Evolutionary conservation across 805 yeast genomes (phyloP).

Genomic region (Barnettozyma salicaria): DNA sequence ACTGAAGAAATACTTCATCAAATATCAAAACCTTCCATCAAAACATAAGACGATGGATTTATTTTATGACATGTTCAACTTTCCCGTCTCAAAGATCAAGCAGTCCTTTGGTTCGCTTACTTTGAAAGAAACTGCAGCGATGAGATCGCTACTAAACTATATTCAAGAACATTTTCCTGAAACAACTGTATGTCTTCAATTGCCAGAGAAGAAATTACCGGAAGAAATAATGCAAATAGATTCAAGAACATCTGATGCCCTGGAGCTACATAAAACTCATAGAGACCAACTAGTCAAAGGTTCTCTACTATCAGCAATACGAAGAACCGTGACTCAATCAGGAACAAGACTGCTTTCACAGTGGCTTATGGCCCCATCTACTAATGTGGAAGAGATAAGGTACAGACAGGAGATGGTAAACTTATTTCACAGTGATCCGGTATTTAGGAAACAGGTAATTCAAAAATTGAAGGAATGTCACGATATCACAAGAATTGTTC

Average conservation of each 20-base stretch:
- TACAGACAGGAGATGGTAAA: constrained; percentile 49
- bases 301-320: constrained; percentile 62
- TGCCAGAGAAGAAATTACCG: constrained; percentile 56
- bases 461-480: constrained; percentile 39
- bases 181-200: constrained; percentile 51
- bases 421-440: constrained; percentile 31
- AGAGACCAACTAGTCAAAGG: constrained; percentile 57
- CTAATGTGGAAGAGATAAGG: constrained; percentile 48
- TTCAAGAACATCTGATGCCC: constrained; percentile 66
- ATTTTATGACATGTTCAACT: constrained; percentile 37
- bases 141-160: constrained; percentile 61
- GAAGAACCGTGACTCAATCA: constrained; percentile 70
- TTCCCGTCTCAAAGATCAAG: constrained; percentile 20
- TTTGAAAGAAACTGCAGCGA: constrained; percentile 50
- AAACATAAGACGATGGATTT: constrained; percentile 33
- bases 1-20: constrained; percentile 49
- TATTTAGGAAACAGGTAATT: constrained; percentile 29
- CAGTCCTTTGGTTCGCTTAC: constrained; percentile 30
- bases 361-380: constrained; percentile 80
- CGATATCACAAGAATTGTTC: constrained; percentile 56
- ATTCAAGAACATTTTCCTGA: constrained; percentile 69
- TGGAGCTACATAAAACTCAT: constrained; percentile 61
- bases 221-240: constrained; percentile 68
- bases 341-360: constrained; percentile 75
- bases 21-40: constrained; percentile 42